Evolutionary conservation across 106 monocot genomes (phyloP), one percentile per base, ranked within the genome.

Genomic region (Dioscorea dumetorum): DNA sequence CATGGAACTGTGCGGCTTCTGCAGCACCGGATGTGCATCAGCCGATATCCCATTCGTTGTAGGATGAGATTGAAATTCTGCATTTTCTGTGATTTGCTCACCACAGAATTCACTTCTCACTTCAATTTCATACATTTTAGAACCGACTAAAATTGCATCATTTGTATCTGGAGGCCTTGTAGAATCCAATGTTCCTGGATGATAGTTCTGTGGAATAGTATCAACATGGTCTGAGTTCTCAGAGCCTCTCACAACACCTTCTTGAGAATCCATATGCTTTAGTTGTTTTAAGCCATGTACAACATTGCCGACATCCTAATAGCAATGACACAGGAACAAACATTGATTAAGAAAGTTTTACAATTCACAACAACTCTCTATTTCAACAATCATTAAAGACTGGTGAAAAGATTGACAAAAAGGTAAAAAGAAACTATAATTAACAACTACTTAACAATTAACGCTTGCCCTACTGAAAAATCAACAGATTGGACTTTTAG

Each of bases 261-360:
- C 23, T 66, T 62, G 52, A 59, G 70, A 41, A 52, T 35, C 65
- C 34, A 72, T 80, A 76, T 77, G 74, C 67, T 84, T 81, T 62
- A 67, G 28, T 70, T 80, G 72, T 60, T 74, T 84, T 58, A 74
- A 67, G 33, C 53, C 71, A 78, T 66, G 58, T 58, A 49, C 57
- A 66, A 33, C 54, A 52, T 35, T 56, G 11, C 12, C 24, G 50
- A 62, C 50, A 73, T 72, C 78, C 83, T 86, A 67, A 35, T 11
- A 65, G 34, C 67, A 67, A 41, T 41, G 41, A 41, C 3, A 41
- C 41, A 41, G 41, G 41, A 41, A 41, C 41, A 41, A 10, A 41
- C 6, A 41, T 41, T 41, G 41, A 10, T 41, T 41, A 41, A 41
- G 41, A 41, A 41, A 41, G 41, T 41, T 41, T 41, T 41, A 41